Percentiles rank a stretch among this genome's conserved stretches.
phyloP scores from a whole-genome alignment of 1,284 basidiomycete genomes.

The Ustilago nuda region DNA sequence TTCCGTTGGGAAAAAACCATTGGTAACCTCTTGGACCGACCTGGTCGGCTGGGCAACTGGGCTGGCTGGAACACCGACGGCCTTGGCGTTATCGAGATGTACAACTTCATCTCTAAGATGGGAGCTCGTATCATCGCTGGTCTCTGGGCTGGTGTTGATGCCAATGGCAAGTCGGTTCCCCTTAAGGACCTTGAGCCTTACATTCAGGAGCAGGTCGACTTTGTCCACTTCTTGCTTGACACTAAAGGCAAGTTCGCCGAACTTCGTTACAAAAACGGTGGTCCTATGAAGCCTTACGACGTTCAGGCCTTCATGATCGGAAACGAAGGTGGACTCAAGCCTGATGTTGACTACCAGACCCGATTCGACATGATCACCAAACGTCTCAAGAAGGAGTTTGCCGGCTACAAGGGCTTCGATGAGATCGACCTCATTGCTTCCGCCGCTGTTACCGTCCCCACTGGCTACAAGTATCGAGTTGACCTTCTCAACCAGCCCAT shows the following conservation, averaged over 20 bases:
- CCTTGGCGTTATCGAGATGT: constrained; percentile 76
- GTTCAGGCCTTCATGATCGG: constrained; percentile 76
- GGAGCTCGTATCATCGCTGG: constrained; percentile 75
- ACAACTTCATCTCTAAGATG: constrained; percentile 77
- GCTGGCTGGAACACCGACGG: constrained; percentile 71
- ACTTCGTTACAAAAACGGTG: constrained; percentile 40
- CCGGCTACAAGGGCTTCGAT: constrained; percentile 71
- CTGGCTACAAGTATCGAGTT: constrained; percentile 47
- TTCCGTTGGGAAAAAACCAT: constrained; percentile 80
- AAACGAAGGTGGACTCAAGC: constrained; percentile 70
- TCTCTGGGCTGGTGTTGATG: constrained; percentile 75
- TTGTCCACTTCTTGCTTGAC: constrained; percentile 52
- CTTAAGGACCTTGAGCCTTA: constrained; percentile 75
- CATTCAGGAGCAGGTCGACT: constrained; percentile 71
- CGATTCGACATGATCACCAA: constrained; percentile 75
- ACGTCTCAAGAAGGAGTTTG: constrained; percentile 75
- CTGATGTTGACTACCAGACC: constrained; percentile 72
- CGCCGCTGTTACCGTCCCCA: constrained; percentile 29
- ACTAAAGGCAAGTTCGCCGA: constrained; percentile 37
- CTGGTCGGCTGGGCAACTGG: constrained; percentile 74
- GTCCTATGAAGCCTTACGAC: constrained; percentile 72
- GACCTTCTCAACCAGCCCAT: constrained; percentile 50
- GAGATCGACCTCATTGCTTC: constrained; percentile 54
- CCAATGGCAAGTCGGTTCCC: constrained; percentile 69
- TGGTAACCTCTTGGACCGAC: constrained; percentile 72